Percentiles rank a stretch among this genome's conserved stretches.
These are phyloP conservation scores for Aspergillus egyptiacus DNA, from an alignment of 495 filamentous ascomycete species.

Conservation along the genomic window DNA sequence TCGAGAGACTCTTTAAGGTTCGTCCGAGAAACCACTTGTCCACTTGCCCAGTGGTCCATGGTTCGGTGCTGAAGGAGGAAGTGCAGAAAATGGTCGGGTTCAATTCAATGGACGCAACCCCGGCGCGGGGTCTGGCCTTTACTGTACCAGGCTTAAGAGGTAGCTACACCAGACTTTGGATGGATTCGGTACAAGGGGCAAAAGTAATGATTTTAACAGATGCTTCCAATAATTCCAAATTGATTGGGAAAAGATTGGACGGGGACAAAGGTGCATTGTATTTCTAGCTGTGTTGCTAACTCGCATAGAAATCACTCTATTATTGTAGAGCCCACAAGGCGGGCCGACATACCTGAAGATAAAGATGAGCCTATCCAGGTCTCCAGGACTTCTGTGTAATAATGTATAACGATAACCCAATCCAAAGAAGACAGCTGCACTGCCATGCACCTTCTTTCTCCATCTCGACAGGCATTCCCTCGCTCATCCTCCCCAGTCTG, in stretches of 20 bases:
- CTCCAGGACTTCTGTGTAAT: too few species aligned
- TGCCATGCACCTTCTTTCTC: neutral
- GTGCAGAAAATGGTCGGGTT: neutral
- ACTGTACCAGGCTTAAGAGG: too few species aligned
- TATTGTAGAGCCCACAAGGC: neutral
- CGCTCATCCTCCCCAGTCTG: constrained; percentile 5
- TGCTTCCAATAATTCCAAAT: too few species aligned
- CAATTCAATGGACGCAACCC: neutral
- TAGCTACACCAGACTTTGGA: too few species aligned
- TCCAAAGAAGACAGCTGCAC: neutral
- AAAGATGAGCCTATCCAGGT: neutral
- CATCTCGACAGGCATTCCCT: neutral
- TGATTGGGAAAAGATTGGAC: too few species aligned
- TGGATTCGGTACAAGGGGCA: too few species aligned
- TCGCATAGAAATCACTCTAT: neutral
- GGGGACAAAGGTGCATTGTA: neutral
- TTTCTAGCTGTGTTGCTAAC: neutral
- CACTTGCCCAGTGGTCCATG: too few species aligned
- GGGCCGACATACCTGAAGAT: neutral
- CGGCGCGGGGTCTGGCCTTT: too few species aligned
- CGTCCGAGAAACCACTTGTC: too few species aligned
- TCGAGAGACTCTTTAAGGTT: neutral
- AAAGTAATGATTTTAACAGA: too few species aligned
- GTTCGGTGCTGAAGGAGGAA: neutral
- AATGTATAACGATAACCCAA: neutral